phyloP scores from a whole-genome alignment of 768 basidiomycete genomes.

The Agrocybe praecox region DNA sequence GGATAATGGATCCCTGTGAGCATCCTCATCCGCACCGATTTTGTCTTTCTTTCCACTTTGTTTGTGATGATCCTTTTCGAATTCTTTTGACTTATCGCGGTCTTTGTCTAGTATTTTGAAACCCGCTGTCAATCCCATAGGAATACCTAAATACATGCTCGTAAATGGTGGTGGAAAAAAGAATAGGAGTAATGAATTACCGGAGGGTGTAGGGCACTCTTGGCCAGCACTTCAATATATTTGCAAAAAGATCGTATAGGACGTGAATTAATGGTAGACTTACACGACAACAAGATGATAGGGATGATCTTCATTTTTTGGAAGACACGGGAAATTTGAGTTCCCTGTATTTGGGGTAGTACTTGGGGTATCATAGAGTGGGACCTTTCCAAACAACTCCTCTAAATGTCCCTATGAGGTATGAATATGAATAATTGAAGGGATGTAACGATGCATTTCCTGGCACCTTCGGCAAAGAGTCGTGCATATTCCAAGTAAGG shows the following conservation, averaged over 20 bases:
- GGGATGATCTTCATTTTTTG: constrained; percentile 58
- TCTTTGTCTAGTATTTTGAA: constrained; percentile 68
- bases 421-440: too few relatives aligned
- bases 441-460: too few relatives aligned
- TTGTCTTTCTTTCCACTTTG: constrained; percentile 36
- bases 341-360: constrained; percentile 19
- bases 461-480: constrained; percentile 71
- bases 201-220: constrained; percentile 83
- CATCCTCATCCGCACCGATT: constrained; percentile 26
- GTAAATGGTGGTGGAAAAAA: neutral
- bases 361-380: constrained; percentile 35
- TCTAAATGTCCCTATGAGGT: constrained; percentile 66
- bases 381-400: constrained; percentile 69
- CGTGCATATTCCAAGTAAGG: constrained; percentile 87
- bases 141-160: constrained; percentile 52
- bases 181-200: constrained; percentile 29
- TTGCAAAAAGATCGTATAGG: constrained; percentile 12
- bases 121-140: constrained; percentile 77
- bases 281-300: constrained; percentile 83
- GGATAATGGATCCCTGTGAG: constrained; percentile 21
- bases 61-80: constrained; percentile 24
- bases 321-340: constrained; percentile 46
- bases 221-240: constrained; percentile 53
- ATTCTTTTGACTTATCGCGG: constrained; percentile 37
- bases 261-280: constrained; percentile 24